These are phyloP conservation scores for Fraxinus cuspidata DNA, from an alignment of 257 asterid genomes.

Conservation along the genomic window DNA sequence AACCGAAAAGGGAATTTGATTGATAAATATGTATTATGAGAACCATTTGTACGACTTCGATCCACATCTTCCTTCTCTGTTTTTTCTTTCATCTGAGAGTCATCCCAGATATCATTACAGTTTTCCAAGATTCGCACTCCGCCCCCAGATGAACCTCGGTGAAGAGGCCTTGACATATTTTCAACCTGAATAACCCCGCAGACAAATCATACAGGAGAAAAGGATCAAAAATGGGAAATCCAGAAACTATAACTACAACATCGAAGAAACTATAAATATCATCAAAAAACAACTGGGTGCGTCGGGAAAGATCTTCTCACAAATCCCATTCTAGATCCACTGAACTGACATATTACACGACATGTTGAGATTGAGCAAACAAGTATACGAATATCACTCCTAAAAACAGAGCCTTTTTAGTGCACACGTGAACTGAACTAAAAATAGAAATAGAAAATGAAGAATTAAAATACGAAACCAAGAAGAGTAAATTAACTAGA, in stretches of 20 bases:
- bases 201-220: slow-evolving; percentile 25
- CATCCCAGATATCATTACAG: slow-evolving; percentile 65
- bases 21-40: slow-evolving; percentile 47
- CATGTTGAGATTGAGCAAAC: slow-evolving; percentile 10
- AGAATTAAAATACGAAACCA: slow-evolving; percentile 6
- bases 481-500: slow-evolving; percentile 12
- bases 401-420: not conserved
- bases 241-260: slow-evolving; percentile 14
- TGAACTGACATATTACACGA: slow-evolving; percentile 2
- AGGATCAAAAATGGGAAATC: slow-evolving; percentile 14
- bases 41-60: slow-evolving; percentile 35
- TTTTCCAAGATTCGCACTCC: slow-evolving; percentile 62
- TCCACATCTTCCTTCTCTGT: slow-evolving; percentile 75
- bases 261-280: not conserved
- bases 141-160: slow-evolving; percentile 76
- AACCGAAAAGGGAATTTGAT: slow-evolving; percentile 58
- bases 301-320: slow-evolving; percentile 30
- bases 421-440: slow-evolving; percentile 26
- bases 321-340: slow-evolving; percentile 31
- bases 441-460: slow-evolving; percentile 20
- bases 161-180: slow-evolving; percentile 69
- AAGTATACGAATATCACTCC: slow-evolving; percentile 9
- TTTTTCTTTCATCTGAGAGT: slow-evolving; percentile 81
- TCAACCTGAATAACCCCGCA: slow-evolving; percentile 47
- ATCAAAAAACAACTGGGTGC: slow-evolving; percentile 15